phyloP scores from a whole-genome alignment of 75 land plant species.

The Larix kaempferi region DNA sequence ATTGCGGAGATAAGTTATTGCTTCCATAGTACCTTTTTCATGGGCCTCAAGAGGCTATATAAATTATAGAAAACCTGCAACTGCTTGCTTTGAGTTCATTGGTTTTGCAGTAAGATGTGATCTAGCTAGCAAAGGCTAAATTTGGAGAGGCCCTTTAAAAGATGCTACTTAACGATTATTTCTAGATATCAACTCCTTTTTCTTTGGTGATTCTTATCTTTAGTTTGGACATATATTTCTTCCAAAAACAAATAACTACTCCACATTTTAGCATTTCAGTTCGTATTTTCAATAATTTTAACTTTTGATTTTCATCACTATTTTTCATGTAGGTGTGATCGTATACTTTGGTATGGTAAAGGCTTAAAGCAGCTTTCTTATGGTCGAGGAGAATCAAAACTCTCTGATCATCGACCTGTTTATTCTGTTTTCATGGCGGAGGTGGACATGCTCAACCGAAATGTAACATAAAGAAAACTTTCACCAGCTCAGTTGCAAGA shows the following conservation, averaged over 20 bases:
- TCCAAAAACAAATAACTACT: neutral
- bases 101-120: neutral
- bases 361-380: slow-evolving; percentile 50
- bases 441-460: slow-evolving; percentile 35
- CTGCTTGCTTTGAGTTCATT: neutral
- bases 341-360: slow-evolving; percentile 57
- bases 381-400: slow-evolving; percentile 41
- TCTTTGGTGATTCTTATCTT: neutral
- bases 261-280: neutral
- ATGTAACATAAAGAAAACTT: slow-evolving; percentile 19
- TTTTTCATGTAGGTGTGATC: slow-evolving; percentile 46
- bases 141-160: neutral
- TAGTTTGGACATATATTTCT: neutral
- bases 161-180: neutral
- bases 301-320: neutral
- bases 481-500: slow-evolving; percentile 16
- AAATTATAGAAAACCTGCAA: neutral
- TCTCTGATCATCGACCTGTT: slow-evolving; percentile 68
- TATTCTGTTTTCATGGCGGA: slow-evolving; percentile 43
- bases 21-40: neutral
- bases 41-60: neutral
- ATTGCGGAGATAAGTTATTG: neutral
- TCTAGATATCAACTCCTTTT: neutral
- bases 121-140: neutral
- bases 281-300: neutral